These are phyloP conservation scores for Cladophialophora immunda DNA, from an alignment of 2,329 filamentous ascomycete genomes.

Conservation along the genomic window DNA sequence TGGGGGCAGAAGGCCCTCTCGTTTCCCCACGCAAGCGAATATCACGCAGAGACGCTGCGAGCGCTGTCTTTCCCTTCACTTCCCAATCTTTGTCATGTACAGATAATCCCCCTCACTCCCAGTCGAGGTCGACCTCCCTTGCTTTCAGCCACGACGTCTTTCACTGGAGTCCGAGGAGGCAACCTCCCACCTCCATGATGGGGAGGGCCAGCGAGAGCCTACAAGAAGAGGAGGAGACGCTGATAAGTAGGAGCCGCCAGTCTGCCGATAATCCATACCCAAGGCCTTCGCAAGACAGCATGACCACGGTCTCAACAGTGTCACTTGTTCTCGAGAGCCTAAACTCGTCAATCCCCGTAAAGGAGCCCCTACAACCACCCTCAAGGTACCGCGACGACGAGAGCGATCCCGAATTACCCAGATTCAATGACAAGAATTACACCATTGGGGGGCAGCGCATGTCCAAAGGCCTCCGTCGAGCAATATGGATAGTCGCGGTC, in stretches of 20 bases:
- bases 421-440: constrained; percentile 33
- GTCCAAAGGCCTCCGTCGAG: constrained; percentile 46
- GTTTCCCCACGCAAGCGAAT: constrained; percentile 30
- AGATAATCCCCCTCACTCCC: constrained; percentile 23
- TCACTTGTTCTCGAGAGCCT: constrained; percentile 45
- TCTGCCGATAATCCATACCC: constrained; percentile 14
- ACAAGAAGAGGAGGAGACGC: constrained; percentile 30
- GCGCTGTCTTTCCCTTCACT: constrained; percentile 20
- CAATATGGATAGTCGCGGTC: constrained; percentile 52
- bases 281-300: constrained; percentile 36
- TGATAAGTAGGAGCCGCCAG: constrained; percentile 22
- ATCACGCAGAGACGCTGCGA: constrained; percentile 23
- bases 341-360: constrained; percentile 30
- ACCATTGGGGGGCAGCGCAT: constrained; percentile 31
- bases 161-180: constrained; percentile 14
- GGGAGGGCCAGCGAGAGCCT: constrained; percentile 3
- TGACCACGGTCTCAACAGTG: constrained; percentile 41
- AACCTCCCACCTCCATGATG: constrained; percentile 25
- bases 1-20: constrained; percentile 24
- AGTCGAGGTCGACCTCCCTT: constrained; percentile 34
- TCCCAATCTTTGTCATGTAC: constrained; percentile 22
- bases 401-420: constrained; percentile 43
- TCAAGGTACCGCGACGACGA: constrained; percentile 41
- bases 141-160: constrained; percentile 33
- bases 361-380: constrained; percentile 26